Conservation (phyloP, 176 grass and related monocot species). For the Lolium multiflorum region DNA sequence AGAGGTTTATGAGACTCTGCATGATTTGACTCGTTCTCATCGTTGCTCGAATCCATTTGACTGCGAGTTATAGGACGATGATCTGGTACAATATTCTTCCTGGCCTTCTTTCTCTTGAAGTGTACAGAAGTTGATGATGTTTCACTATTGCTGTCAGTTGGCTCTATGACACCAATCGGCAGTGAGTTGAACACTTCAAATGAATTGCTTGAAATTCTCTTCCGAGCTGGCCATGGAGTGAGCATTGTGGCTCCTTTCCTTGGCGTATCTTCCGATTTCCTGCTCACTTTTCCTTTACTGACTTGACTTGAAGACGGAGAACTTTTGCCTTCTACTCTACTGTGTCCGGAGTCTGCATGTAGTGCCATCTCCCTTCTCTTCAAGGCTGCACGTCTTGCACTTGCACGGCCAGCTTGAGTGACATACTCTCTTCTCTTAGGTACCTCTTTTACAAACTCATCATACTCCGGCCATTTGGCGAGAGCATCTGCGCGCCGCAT, state of each 20-base stretch:
- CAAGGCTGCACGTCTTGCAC: not conserved
- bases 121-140: not conserved
- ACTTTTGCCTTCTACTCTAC: not conserved
- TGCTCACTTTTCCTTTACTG: not conserved
- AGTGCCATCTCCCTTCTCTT: too few species aligned
- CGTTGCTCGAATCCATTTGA: too few species aligned
- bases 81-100: not conserved
- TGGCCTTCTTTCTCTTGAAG: not conserved
- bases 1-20: too few species aligned
- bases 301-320: not conserved
- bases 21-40: too few species aligned
- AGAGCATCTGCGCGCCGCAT: not conserved
- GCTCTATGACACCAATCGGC: not conserved
- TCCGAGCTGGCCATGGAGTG: not conserved
- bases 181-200: not conserved
- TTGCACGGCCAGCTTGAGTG: not conserved
- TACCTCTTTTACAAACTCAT: not conserved
- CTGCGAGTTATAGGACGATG: too few species aligned
- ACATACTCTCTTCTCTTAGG: not conserved
- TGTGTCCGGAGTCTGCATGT: not conserved
- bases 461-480: not conserved
- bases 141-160: not conserved
- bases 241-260: rapidly evolving
- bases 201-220: not conserved
- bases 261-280: not conserved